Percentiles rank a stretch among this genome's conserved stretches.
These are phyloP conservation scores for Erucastrum elatum DNA, from an alignment of 345 rosid genomes.

Conservation along the genomic window DNA sequence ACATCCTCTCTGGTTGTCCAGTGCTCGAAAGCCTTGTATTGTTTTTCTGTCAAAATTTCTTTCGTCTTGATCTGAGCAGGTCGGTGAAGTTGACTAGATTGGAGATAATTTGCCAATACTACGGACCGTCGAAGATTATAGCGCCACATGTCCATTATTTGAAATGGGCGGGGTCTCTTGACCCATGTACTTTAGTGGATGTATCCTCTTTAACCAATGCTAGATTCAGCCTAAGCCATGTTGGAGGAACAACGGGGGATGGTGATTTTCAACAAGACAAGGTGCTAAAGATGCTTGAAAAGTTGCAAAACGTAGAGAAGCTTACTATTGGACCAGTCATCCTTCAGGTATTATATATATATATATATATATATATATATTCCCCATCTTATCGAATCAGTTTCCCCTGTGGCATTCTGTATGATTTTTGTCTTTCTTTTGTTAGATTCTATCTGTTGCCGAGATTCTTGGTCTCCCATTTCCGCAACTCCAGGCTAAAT, in stretches of 20 bases:
- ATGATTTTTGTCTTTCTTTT: not conserved
- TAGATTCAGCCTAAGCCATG: not conserved
- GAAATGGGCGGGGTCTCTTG: not conserved
- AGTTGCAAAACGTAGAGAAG: not conserved
- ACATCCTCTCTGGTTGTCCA: not conserved
- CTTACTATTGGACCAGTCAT: not conserved
- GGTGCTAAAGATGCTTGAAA: not conserved
- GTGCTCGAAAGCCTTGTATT: not conserved
- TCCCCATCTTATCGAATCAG: no score
- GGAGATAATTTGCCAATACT: not conserved
- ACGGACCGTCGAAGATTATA: no score
- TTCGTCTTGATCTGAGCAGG: not conserved
- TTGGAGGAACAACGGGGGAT: not conserved
- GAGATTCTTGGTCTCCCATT: not conserved
- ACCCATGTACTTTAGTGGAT: not conserved
- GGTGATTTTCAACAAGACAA: not conserved
- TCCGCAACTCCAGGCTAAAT: not conserved
- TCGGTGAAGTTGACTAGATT: not conserved
- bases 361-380: no score
- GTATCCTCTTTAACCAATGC: not conserved
- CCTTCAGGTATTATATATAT: not conserved
- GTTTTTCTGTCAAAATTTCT: not conserved
- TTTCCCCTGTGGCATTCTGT: no score
- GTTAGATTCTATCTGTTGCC: not conserved
- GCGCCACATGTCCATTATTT: not conserved